phyloP scores from a whole-genome alignment of 2,329 filamentous ascomycete species.

The Sarocladium kiliense region DNA sequence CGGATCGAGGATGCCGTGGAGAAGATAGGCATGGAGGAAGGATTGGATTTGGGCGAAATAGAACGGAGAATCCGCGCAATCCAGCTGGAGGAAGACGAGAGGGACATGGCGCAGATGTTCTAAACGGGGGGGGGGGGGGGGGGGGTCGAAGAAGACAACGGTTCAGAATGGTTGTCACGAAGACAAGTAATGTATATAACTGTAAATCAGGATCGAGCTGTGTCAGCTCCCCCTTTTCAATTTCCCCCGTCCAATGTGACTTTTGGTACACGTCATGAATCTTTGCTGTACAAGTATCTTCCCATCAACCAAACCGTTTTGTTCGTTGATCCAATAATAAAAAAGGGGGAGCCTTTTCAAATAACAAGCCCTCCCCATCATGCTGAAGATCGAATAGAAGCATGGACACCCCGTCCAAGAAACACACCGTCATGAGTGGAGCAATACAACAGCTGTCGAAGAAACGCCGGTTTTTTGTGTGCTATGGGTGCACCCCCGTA shows the following conservation, averaged over 20 bases:
- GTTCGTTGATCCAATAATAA: not conserved
- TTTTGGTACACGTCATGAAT: slow-evolving; percentile 8
- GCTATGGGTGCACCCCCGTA: slow-evolving; percentile 3
- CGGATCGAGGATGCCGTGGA: slow-evolving; percentile 9
- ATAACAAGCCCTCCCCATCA: not conserved
- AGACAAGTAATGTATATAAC: not conserved
- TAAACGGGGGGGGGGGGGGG: not conserved
- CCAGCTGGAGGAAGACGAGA: not conserved
- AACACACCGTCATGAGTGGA: slow-evolving; percentile 37
- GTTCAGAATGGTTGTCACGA: not conserved
- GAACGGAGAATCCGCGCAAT: not conserved
- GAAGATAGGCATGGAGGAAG: slow-evolving; percentile 2
- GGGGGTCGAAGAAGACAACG: not conserved
- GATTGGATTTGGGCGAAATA: slow-evolving; percentile 7
- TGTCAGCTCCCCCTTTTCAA: not conserved
- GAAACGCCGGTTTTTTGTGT: not conserved
- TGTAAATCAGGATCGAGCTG: slow-evolving; percentile 3
- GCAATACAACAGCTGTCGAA: slow-evolving; percentile 35
- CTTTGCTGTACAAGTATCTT: slow-evolving; percentile 1
- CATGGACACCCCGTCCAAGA: not conserved
- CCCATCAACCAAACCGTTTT: not conserved
- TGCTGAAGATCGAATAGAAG: slow-evolving; percentile 3
- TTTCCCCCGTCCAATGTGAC: not conserved
- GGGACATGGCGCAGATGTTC: not conserved
- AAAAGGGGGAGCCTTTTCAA: not conserved